Evolutionary conservation across 208 protist genomes (phyloP), one percentile per base, ranked within the genome.

Genomic region (Acanthamoeba comandoni): DNA sequence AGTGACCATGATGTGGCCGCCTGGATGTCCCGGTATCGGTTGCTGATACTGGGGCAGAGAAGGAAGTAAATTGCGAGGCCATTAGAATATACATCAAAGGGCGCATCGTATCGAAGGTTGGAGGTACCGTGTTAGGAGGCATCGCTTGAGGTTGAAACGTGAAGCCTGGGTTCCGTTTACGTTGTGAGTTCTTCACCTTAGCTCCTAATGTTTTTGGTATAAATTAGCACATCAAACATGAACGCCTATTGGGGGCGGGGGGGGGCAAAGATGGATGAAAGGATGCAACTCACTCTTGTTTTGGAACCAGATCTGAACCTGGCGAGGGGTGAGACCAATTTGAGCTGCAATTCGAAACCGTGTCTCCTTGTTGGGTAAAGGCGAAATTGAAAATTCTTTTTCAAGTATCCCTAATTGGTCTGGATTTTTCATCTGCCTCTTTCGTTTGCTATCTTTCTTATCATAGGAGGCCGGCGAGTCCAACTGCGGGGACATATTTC

Each of bases 261-360:
- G 64, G n/a, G 17, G 48, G 49, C 12, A 15, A 75, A 1, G 15
- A 19, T 75, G 2, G 1, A 43, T 43, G 35, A 5, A 43, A 43
- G 35, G 5, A 43, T 43, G 5, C 5, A 5, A 43, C 35, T 43
- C 58, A 86, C 82, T 39, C 48, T 90, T 90, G 64, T 90, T 90
- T 24, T 90, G 82, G 62, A 90, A 90, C 82, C 82, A 90, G 48
- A 90, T 73, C 82, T 90, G 82, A 43, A 90, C 82, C 48, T 90
- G 82, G 2, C 82, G 57, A 48, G 82, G 60, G 43, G 82, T 90
- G 43, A 90, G 57, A 9, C 57, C 64, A 19, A 90, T 69, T 24
- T 64, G 62, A 49, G 39, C 19, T 43, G 62, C 73, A 29, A 90
- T 69, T 13, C 82, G 57, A 17, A 51, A 39, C 22, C 82, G 82